Conservation (phyloP, 1,284 basidiomycete species). For the Rhodotorula sp. region DNA sequence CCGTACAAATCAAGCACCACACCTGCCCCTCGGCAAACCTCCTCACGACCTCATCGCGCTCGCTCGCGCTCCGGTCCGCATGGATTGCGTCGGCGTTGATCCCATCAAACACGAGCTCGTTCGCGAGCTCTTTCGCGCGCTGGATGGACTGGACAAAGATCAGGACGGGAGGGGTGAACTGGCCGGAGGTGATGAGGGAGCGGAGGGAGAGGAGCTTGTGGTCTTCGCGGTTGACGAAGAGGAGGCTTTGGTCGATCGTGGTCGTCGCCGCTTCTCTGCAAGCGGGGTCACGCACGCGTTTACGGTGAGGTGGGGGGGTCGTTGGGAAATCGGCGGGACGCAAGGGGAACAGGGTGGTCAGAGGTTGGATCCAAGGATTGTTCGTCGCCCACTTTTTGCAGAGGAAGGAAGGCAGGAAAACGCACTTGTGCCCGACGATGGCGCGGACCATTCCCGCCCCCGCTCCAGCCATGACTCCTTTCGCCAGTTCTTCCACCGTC, state of each 20-base stretch:
- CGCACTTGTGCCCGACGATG: slow-evolving; percentile 89
- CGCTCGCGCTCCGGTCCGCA: slow-evolving; percentile 78
- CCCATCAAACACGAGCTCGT: slow-evolving; percentile 80
- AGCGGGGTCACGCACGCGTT: neutral
- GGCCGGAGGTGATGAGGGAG: slow-evolving; percentile 73
- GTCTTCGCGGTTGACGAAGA: slow-evolving; percentile 86
- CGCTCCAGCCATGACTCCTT: slow-evolving; percentile 70
- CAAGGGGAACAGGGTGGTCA: neutral
- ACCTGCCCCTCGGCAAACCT: slow-evolving; percentile 82
- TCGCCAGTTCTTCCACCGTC: slow-evolving; percentile 79
- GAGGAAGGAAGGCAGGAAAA: slow-evolving; percentile 32
- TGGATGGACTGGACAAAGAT: slow-evolving; percentile 92
- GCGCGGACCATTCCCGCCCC: slow-evolving; percentile 66
- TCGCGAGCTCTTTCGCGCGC: slow-evolving; percentile 82
- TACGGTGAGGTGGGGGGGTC: too few species aligned
- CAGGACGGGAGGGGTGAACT: slow-evolving; percentile 80
- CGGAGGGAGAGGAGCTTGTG: slow-evolving; percentile 86
- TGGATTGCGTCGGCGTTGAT: slow-evolving; percentile 88
- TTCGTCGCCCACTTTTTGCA: too few species aligned
- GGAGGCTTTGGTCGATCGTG: slow-evolving; percentile 79
- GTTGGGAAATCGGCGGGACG: too few species aligned
- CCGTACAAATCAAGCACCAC: slow-evolving; percentile 90
- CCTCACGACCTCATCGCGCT: slow-evolving; percentile 78
- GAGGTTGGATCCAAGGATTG: too few species aligned
- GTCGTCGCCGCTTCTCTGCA: slow-evolving; percentile 72